Evolutionary conservation across 2,329 filamentous ascomycete genomes (phyloP).

Genomic region (Elsinoe fawcettii): DNA sequence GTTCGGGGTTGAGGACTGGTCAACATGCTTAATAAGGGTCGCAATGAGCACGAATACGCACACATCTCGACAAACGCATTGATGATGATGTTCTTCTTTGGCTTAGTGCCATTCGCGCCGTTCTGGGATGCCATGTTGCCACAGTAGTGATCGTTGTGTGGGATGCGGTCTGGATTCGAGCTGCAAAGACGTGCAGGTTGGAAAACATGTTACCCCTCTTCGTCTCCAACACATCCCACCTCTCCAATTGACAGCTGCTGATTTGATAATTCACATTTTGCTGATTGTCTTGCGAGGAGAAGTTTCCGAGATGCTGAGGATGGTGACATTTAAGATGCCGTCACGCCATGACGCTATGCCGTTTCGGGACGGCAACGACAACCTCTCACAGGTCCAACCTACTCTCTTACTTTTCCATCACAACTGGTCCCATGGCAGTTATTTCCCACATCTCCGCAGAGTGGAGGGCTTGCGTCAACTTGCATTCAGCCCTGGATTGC

Average conservation of each 20-base stretch:
- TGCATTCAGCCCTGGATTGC: conserved; percentile 6
- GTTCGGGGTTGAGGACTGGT: no score
- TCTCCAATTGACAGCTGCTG: neutral
- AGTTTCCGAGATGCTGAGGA: neutral
- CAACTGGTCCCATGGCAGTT: neutral
- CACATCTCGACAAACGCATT: conserved; percentile 40
- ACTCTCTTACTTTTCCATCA: neutral
- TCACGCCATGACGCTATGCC: conserved; percentile 12
- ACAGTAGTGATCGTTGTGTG: neutral
- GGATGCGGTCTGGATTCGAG: neutral
- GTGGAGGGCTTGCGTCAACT: conserved; percentile 3
- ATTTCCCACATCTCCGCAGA: neutral
- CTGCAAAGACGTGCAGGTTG: neutral
- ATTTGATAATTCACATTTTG: neutral
- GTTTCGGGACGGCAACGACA: neutral
- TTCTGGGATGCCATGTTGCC: neutral
- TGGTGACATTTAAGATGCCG: neutral
- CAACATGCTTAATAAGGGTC: no score
- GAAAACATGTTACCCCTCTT: neutral
- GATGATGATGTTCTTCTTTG: conserved; percentile 34
- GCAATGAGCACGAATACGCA: conserved; percentile 14
- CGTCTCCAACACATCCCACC: neutral
- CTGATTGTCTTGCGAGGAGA: neutral
- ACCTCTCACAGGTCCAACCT: neutral
- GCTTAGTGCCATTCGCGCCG: conserved; percentile 4